Conservation (phyloP, 768 basidiomycete species). For the Infundibulicybe gibba region DNA sequence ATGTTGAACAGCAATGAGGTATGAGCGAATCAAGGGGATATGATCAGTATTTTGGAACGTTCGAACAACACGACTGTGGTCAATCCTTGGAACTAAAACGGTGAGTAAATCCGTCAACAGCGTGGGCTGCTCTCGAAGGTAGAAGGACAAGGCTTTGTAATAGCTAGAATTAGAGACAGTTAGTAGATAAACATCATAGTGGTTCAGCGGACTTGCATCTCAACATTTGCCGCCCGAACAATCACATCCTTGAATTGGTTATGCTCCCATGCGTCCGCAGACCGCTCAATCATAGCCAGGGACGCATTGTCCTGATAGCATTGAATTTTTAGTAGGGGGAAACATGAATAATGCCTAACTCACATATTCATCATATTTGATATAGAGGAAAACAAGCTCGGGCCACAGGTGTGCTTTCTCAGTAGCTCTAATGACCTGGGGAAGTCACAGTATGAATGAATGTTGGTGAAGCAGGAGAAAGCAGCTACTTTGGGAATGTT, state of each 20-base stretch:
- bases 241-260: constrained; percentile 99
- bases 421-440: constrained; percentile 85
- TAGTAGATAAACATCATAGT: not conserved
- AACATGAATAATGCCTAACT: constrained; percentile 20
- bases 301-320: constrained; percentile 84
- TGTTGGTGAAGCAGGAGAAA: not conserved
- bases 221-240: constrained; percentile 94
- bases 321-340: not conserved
- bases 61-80: constrained; percentile 92
- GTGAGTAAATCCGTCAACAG: constrained; percentile 91
- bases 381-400: constrained; percentile 96
- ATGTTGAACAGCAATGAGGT: constrained; percentile 95
- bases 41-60: constrained; percentile 96
- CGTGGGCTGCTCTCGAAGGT: constrained; percentile 90
- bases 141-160: constrained; percentile 94
- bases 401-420: constrained; percentile 98
- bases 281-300: constrained; percentile 97
- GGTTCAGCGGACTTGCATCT: constrained; percentile 61
- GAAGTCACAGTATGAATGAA: not conserved
- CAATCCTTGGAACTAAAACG: constrained; percentile 90
- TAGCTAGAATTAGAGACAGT: constrained; percentile 48
- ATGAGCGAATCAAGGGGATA: constrained; percentile 91
- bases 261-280: constrained; percentile 99
- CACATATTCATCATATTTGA: constrained; percentile 96
- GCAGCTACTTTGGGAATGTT: constrained; percentile 88